Evolutionary conservation across 139 green algal genomes (phyloP).

Genomic region (Limnomonas spitsbergensis): DNA sequence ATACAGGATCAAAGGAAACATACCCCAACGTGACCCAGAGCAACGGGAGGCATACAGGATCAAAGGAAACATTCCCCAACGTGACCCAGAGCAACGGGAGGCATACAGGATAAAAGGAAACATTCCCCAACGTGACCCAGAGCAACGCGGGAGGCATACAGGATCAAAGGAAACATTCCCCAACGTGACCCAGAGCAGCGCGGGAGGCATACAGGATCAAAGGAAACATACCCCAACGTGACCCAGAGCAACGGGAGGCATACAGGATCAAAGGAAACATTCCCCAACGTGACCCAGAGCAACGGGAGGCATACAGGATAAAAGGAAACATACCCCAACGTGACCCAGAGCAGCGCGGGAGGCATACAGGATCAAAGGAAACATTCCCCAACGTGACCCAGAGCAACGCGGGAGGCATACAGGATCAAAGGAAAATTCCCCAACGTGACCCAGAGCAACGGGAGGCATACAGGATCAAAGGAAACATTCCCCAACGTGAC

Average conservation of each 20-base stretch:
- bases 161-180: constrained; percentile 29
- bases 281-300: constrained; percentile 64
- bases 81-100: constrained; percentile 66
- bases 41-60: too few species aligned
- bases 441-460: constrained; percentile 63
- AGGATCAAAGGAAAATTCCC: constrained; percentile 53
- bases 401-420: too few species aligned
- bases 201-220: too few species aligned
- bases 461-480: too few species aligned
- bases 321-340: constrained; percentile 57
- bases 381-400: constrained; percentile 65
- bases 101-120: constrained; percentile 52
- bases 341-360: too few species aligned
- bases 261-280: constrained; percentile 73
- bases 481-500: constrained; percentile 70
- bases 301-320: too few species aligned
- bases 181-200: too few species aligned
- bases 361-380: constrained; percentile 68
- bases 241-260: too few species aligned
- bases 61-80: constrained; percentile 69
- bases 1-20: constrained; percentile 37
- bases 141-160: too few species aligned
- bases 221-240: constrained; percentile 23
- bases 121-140: constrained; percentile 62
- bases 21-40: constrained; percentile 16